Base-by-base conservation (phyloP, 208 protist genomes). In the Novymonas esmeraldas region DNA sequence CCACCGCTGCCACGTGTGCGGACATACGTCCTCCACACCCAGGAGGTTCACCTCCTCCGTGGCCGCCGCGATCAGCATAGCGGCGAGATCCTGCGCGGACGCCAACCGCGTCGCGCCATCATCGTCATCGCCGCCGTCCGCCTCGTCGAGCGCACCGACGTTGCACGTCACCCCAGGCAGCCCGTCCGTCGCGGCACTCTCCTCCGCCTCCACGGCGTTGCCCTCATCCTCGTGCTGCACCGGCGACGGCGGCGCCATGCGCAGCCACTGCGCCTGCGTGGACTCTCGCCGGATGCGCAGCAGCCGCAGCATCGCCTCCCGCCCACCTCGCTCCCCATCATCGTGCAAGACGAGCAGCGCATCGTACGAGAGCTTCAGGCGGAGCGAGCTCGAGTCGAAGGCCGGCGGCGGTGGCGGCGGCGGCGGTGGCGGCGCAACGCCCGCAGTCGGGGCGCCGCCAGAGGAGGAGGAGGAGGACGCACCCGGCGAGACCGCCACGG, bases 1-100 rank as follows among this genome's bases (percentile, higher is more conserved):
- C 89, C 89, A 95, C 22, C 70, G 70, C 36, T 31, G 34, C 85
- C 86, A 92, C n/a, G 38, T 20, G 51, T 95, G 89, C 36, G 85
- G 89, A 2, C 71, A 55, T n/a, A 76, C 49, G 36, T 61, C 56
- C 9, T 69, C 60, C 31, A 82, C 73, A 38, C 84, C 86, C 0
- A 89, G 6, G 46, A 89, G 54, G 24, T 88, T 78, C 29, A 74
- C 58, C 54, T 81, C 75, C 33, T 78, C 60, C 5, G 76, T 80
- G 28, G 89, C 79, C 4, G 75, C 76, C 10, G 41, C 55, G 59
- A 95, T 85, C 18, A 95, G 73, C 16, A 76, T 62, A 16, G 62
- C 50, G 3, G 84, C 81, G 16, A 87, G 59, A 13, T 79, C 81
- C 44, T 78, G 78, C 22, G 86, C 82, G 0, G 59, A 64, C 28